A percentile compares a stretch with the other conserved stretches of the same genome.
phyloP scores from a whole-genome alignment of 2,329 filamentous ascomycete genomes.

The Didymellaceae sp. region DNA sequence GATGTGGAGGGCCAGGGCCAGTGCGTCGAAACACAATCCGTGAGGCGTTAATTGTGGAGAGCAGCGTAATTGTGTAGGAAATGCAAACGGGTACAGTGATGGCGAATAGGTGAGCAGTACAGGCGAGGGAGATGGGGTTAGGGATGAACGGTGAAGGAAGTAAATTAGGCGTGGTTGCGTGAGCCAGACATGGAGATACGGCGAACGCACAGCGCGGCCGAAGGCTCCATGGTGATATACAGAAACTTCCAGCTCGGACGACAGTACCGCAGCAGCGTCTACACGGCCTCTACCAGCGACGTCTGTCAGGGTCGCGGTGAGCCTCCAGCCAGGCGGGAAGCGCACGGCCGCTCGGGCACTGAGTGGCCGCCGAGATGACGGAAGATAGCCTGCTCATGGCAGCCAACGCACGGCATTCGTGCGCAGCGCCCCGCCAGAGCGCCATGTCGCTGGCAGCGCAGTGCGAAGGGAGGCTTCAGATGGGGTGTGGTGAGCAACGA shows the following conservation, averaged over 20 bases:
- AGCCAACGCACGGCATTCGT: constrained; percentile 36
- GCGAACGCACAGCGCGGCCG: constrained; percentile 33
- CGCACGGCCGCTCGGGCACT: constrained; percentile 20
- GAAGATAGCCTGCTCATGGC: constrained; percentile 26
- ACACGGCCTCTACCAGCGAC: constrained; percentile 25
- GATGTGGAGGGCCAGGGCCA: constrained; percentile 43
- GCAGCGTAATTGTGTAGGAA: constrained; percentile 24
- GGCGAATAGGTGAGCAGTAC: constrained; percentile 18
- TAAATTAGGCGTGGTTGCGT: constrained; percentile 5
- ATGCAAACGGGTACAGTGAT: constrained; percentile 31
- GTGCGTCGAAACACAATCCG: constrained; percentile 46
- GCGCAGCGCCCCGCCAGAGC: constrained; percentile 33
- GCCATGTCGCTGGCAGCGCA: constrained; percentile 26
- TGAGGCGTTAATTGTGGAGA: constrained; percentile 32
- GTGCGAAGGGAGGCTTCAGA: constrained; percentile 35
- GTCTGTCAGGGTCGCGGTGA: constrained; percentile 30
- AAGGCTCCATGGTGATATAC: constrained; percentile 36
- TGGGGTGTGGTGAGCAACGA: constrained; percentile 43
- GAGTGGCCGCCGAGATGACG: constrained; percentile 31
- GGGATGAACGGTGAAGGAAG: constrained; percentile 17
- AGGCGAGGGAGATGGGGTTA: constrained; percentile 11
- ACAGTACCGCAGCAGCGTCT: constrained; percentile 31
- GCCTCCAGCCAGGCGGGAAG: constrained; percentile 26
- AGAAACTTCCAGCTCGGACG: constrained; percentile 21
- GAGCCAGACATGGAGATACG: constrained; percentile 10